phyloP scores from a whole-genome alignment of 345 rosid genomes.

The thale cress (Arabidopsis thaliana) region DNA sequence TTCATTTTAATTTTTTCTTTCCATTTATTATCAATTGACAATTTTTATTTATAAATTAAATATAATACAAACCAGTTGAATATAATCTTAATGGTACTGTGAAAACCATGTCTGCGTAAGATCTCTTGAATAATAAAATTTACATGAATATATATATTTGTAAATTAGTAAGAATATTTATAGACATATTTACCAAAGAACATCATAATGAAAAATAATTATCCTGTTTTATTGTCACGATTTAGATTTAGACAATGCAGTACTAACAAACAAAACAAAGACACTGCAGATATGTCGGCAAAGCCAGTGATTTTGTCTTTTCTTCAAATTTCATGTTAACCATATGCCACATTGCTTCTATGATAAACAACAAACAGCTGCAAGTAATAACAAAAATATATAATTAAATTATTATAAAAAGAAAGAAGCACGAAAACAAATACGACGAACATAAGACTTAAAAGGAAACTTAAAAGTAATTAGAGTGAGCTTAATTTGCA shows the following conservation, averaged over 20 bases:
- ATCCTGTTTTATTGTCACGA: background rate
- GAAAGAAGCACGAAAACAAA: conserved; percentile 8
- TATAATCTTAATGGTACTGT: background rate
- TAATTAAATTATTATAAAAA: background rate
- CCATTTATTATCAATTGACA: background rate
- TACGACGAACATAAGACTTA: background rate
- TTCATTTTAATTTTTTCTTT: no score
- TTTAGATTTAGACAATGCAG: background rate
- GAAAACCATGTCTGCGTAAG: background rate
- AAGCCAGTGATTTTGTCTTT: conserved; percentile 4
- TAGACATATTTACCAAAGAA: background rate
- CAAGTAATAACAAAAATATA: background rate
- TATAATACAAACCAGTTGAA: no score
- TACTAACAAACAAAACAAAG: background rate
- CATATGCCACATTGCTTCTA: background rate
- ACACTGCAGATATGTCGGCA: conserved; percentile 15
- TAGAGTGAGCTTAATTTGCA: conserved; percentile 21
- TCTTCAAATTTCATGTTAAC: conserved; percentile 1
- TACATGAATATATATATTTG: background rate
- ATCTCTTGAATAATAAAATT: background rate
- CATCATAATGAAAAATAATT: background rate
- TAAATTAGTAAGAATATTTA: background rate
- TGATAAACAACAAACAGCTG: background rate
- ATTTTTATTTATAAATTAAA: background rate
- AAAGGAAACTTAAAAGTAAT: background rate